Percentiles rank a stretch among this genome's conserved stretches.
Conservation (phyloP, 2,329 filamentous ascomycete species). For the Dactylellina parvicollis region DNA sequence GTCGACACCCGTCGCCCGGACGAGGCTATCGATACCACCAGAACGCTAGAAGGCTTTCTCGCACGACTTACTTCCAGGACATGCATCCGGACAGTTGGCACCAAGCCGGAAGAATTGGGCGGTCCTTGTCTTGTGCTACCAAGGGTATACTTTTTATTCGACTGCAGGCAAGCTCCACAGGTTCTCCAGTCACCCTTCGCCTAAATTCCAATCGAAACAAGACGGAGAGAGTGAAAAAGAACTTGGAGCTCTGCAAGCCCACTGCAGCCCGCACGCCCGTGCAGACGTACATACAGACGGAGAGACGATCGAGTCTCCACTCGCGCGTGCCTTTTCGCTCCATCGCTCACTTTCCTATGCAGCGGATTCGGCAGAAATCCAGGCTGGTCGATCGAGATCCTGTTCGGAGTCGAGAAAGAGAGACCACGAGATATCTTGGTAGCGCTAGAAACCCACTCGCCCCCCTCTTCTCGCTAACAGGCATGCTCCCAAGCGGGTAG, state of each 20-base stretch:
- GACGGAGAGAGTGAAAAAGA: constrained; percentile 2
- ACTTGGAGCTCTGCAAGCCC: constrained; percentile 40
- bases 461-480: constrained; percentile 38
- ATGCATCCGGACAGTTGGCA: constrained; percentile 1
- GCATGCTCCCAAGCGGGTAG: constrained; percentile 49
- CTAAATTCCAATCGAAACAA: constrained; percentile 44
- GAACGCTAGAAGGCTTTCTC: too few species aligned
- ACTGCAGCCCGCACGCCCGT: constrained; percentile 45
- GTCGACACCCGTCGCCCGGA: background rate
- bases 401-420: constrained; percentile 20
- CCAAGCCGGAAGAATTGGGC: constrained; percentile 25
- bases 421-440: constrained; percentile 45
- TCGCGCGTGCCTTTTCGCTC: background rate
- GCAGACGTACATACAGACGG: constrained; percentile 6
- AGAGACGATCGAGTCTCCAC: too few species aligned
- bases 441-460: constrained; percentile 21
- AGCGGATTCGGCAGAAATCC: constrained; percentile 48
- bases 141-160: constrained; percentile 30
- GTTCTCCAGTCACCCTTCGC: constrained; percentile 20
- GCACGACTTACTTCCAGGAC: too few species aligned
- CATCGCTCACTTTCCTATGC: background rate
- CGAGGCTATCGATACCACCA: background rate
- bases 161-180: constrained; percentile 28
- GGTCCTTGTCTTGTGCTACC: constrained; percentile 36
- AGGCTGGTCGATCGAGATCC: constrained; percentile 48